These are phyloP conservation scores for Fomitopsis pulvina DNA, from an alignment of 768 basidiomycete species.

Conservation along the genomic window DNA sequence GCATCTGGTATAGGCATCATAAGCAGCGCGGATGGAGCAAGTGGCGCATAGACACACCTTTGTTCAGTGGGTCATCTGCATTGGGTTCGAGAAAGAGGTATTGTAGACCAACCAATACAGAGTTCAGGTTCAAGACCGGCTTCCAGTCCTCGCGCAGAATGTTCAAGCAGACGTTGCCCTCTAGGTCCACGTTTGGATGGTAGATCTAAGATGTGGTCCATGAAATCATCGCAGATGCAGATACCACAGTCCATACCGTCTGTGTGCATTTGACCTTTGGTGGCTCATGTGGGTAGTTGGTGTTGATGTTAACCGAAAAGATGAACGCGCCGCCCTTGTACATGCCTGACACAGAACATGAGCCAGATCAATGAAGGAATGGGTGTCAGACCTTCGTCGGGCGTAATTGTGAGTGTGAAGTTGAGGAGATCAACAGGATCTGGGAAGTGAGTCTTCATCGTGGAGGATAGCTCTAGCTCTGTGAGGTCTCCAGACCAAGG, in stretches of 20 bases:
- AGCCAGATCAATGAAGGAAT: not conserved
- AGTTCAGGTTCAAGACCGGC: conserved; percentile 94
- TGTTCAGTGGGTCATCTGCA: conserved; percentile 97
- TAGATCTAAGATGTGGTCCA: conserved; percentile 62
- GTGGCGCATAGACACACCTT: conserved; percentile 49
- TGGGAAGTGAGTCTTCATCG: conserved; percentile 93
- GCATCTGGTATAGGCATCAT: conserved; percentile 59
- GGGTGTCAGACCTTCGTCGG: conserved; percentile 75
- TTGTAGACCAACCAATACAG: conserved; percentile 97
- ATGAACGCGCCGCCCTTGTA: conserved; percentile 92
- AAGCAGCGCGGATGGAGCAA: conserved; percentile 6
- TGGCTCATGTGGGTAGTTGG: conserved; percentile 98
- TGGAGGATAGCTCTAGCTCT: conserved; percentile 90
- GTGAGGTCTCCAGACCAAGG: conserved; percentile 64
- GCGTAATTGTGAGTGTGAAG: conserved; percentile 91
- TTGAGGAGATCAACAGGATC: conserved; percentile 93
- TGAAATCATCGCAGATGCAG: not conserved
- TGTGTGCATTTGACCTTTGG: conserved; percentile 98
- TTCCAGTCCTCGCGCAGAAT: conserved; percentile 99
- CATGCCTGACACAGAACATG: conserved; percentile 62
- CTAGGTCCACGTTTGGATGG: conserved; percentile 96
- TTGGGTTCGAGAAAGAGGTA: conserved; percentile 99
- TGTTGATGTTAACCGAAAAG: conserved; percentile 95
- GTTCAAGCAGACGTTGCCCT: conserved; percentile 97
- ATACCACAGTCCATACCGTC: conserved; percentile 48